Evolutionary conservation across 1,284 basidiomycete species (phyloP).

Genomic region (Ceratobasidium theobromae): DNA sequence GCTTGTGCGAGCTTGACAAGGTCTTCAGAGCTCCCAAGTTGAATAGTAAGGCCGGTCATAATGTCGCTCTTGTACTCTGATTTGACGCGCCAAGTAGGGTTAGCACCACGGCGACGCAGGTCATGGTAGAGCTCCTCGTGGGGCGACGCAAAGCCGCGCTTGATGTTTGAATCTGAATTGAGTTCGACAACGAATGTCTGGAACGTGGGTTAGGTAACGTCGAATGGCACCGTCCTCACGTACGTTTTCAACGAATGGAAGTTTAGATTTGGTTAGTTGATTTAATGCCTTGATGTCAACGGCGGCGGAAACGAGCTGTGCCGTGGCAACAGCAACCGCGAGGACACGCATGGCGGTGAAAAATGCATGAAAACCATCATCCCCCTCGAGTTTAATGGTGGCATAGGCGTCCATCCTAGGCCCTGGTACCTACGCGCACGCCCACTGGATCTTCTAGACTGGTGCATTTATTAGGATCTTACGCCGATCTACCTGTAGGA

Average conservation of each 20-base stretch:
- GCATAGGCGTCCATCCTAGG: too few species aligned
- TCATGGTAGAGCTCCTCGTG: constrained; percentile 28
- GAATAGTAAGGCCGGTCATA: constrained; percentile 5
- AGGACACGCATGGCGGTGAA: too few species aligned
- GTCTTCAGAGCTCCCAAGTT: constrained; percentile 2
- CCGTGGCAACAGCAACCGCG: too few species aligned
- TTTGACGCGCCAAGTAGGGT: not conserved
- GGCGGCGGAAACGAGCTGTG: constrained; percentile 14
- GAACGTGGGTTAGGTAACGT: not conserved
- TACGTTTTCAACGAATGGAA: not conserved
- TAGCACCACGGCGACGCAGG: constrained; percentile 1
- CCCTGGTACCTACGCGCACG: too few species aligned
- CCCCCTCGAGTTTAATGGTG: too few species aligned
- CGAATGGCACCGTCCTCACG: not conserved
- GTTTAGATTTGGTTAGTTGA: not conserved
- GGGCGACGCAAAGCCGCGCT: constrained; percentile 24
- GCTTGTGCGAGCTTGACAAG: constrained; percentile 7
- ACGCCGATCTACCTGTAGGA: too few species aligned
- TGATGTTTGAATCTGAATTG: not conserved
- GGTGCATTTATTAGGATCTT: too few species aligned
- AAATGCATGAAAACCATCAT: too few species aligned
- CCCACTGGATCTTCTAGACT: too few species aligned
- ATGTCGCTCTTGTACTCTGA: constrained; percentile 2
- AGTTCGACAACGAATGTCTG: constrained; percentile 23
- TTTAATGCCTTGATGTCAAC: constrained; percentile 16